Evolutionary conservation across 2,329 filamentous ascomycete species (phyloP), one percentile per base, ranked within the genome.

Genomic region (Sporothrix schenckii): DNA sequence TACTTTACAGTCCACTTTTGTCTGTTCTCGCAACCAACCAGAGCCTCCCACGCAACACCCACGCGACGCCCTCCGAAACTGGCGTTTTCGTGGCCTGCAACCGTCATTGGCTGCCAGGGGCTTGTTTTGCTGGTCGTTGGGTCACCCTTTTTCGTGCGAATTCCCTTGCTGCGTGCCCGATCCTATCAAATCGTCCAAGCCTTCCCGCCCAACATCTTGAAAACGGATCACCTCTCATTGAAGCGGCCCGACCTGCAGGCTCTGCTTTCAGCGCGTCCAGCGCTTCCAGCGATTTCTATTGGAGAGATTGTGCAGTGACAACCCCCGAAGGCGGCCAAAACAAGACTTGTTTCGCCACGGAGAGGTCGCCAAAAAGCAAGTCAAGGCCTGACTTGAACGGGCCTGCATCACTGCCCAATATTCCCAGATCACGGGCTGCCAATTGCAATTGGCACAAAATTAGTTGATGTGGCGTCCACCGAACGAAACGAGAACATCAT

Each of bases 341-440:
- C 41, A 50, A 27, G 67, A 39, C 41, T 60, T 49, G 39, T 68
- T 56, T 68, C 69, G 69, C 69, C 65, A 68, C 69, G 56, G 53
- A 27, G 21, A 67, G 47, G 13, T 16, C 13, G 69, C 14, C 30
- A 66, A 14, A 66, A 14, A 13, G 21, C 10, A 44, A 53, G 50
- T 54, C 49, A 69, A 11, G 53, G 47, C 53, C 69, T 70, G 61
- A 34, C 61, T 50, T 30, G 24, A 24, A 24, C 44, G n/a, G 60
- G 24, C 63, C 69, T 71, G 69, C 69, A 71, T 44, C 65, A 71
- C 69, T 68, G 69, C 69, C 69, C 69, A 71, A 71, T 56, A 34
- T 19, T n/a, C 14, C 21, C 14, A 49, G 7, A 47, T 34, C 19
- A 39, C 24, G 21, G 44, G 41, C 44, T n/a, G 41, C 5, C 30